A percentile compares a stretch with the other conserved stretches of the same genome.
These are phyloP conservation scores for Leccinum arenicola DNA, from an alignment of 768 basidiomycete species.

Conservation along the genomic window DNA sequence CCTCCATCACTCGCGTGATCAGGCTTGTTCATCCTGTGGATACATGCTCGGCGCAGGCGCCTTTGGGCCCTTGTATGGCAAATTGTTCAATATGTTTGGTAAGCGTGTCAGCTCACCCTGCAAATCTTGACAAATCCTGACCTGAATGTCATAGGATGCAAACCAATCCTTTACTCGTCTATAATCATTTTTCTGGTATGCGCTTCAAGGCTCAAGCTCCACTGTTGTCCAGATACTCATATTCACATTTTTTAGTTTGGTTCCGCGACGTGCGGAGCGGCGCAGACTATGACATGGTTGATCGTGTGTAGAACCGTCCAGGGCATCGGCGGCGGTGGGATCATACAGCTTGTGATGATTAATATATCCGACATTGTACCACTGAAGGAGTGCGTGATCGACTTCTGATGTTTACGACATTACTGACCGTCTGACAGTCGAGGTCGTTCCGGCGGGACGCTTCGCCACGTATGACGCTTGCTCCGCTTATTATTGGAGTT, in stretches of 20 bases:
- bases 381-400: conserved; percentile 58
- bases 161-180: conserved; percentile 64
- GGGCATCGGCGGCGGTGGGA: conserved; percentile 81
- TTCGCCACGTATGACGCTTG: conserved; percentile 76
- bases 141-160: conserved; percentile 44
- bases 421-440: conserved; percentile 45
- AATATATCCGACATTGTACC: conserved; percentile 83
- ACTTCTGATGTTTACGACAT: not conserved
- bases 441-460: conserved; percentile 71
- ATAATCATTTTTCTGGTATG: conserved; percentile 69
- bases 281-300: conserved; percentile 76
- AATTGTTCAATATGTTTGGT: conserved; percentile 62
- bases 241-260: conserved; percentile 47
- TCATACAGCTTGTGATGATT: conserved; percentile 73
- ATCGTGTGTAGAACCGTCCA: conserved; percentile 76
- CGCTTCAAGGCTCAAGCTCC: not conserved
- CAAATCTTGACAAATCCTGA: conserved; percentile 22
- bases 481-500: conserved; percentile 57
- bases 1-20: not conserved
- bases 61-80: conserved; percentile 73
- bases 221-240: not conserved
- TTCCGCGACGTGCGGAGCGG: conserved; percentile 78
- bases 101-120: not conserved
- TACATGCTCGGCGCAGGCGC: conserved; percentile 71
- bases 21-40: conserved; percentile 42